These are phyloP conservation scores for Camelina neglecta DNA, from an alignment of 345 rosid species.

Conservation along the genomic window DNA sequence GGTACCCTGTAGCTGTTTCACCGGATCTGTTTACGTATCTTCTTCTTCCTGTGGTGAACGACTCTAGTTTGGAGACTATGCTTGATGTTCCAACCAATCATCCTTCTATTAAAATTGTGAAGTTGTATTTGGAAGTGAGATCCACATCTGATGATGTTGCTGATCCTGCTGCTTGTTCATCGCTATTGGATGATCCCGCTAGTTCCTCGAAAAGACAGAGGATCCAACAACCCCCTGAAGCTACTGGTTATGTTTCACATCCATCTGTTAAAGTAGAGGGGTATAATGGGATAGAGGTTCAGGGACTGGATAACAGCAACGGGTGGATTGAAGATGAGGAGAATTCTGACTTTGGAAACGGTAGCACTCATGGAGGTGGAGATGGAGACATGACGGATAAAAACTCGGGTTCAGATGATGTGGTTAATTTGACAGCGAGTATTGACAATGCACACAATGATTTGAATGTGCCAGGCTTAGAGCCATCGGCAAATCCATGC, in stretches of 20 bases:
- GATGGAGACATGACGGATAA: not conserved
- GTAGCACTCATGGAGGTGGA: no score
- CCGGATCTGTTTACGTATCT: not conserved
- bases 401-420: not conserved
- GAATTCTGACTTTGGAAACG: no score
- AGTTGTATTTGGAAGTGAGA: conserved; percentile 15
- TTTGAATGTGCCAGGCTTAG: no score
- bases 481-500: no score
- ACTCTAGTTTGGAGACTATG: conserved; percentile 4
- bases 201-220: no score
- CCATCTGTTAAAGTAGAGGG: no score
- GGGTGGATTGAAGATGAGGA: no score
- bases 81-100: conserved; percentile 23
- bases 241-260: no score
- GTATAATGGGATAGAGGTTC: no score
- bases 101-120: conserved; percentile 11
- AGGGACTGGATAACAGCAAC: no score
- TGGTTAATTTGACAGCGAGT: not conserved
- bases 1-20: not conserved
- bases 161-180: not conserved
- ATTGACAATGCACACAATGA: not conserved
- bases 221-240: no score
- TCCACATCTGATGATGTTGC: not conserved
- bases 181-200: no score
- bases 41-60: conserved; percentile 16